Evolutionary conservation across 768 basidiomycete species (phyloP).

Genomic region (Xerocomus brunneocitrinus): DNA sequence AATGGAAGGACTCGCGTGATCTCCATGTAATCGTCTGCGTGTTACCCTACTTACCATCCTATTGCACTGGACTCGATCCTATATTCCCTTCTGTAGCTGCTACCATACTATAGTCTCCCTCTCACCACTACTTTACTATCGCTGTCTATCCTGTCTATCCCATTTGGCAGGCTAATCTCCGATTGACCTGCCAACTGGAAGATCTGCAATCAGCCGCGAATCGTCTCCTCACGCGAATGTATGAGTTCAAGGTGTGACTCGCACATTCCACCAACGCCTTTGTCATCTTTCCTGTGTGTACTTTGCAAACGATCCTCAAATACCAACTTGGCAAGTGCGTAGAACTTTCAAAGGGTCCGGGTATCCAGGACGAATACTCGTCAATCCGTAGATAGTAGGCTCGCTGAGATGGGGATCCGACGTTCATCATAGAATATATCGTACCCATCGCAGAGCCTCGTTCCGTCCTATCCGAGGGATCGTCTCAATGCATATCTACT

Average conservation of each 20-base stretch:
- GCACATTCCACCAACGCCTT: too few species aligned
- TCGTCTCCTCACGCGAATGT: background rate
- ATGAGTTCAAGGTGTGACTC: too few species aligned
- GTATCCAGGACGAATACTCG: background rate
- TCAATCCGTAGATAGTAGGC: background rate
- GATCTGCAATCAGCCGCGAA: background rate
- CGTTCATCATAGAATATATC: too few species aligned
- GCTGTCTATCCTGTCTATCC: background rate
- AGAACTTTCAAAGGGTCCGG: background rate
- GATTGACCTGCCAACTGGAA: background rate
- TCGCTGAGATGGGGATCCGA: too few species aligned
- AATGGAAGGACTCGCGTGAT: constrained; percentile 21
- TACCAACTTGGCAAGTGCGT: too few species aligned
- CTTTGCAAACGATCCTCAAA: too few species aligned
- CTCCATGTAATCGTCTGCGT: constrained; percentile 2
- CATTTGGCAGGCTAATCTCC: background rate
- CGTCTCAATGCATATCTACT: background rate
- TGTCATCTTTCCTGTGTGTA: too few species aligned
- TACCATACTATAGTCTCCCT: constrained; percentile 7
- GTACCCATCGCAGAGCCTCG: too few species aligned
- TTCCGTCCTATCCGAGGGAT: too few species aligned
- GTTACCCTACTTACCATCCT: constrained; percentile 2
- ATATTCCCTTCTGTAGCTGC: constrained; percentile 12
- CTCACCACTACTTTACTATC: background rate
- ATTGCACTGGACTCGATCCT: constrained; percentile 4